These are phyloP conservation scores for Suillus discolor DNA, from an alignment of 768 basidiomycete species.

Conservation along the genomic window DNA sequence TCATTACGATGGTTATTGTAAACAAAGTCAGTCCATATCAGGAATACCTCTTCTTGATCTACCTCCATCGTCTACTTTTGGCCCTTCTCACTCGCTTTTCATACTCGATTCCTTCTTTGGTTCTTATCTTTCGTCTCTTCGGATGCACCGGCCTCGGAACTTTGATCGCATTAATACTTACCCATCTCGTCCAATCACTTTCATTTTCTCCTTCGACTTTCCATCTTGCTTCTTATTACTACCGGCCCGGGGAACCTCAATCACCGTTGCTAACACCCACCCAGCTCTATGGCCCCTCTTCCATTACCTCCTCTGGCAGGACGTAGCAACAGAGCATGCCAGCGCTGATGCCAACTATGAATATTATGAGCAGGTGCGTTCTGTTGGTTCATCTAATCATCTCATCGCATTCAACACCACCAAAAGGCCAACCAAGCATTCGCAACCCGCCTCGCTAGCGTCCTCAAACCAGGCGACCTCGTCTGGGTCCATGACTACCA, in stretches of 20 bases:
- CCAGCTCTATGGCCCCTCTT: slow-evolving; percentile 95
- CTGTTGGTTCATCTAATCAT: neutral
- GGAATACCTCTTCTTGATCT: slow-evolving; percentile 8
- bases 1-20: slow-evolving; percentile 98
- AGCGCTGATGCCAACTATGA: slow-evolving; percentile 81
- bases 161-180: neutral
- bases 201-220: slow-evolving; percentile 3
- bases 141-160: neutral
- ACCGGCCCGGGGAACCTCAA: neutral
- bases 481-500: slow-evolving; percentile 98
- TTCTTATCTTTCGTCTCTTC: neutral
- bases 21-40: slow-evolving; percentile 72
- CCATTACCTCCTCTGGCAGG: slow-evolving; percentile 98
- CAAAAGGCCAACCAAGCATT: slow-evolving; percentile 80
- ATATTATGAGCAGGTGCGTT: slow-evolving; percentile 29
- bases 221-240: slow-evolving; percentile 1
- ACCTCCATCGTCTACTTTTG: neutral
- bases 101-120: neutral
- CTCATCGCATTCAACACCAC: neutral
- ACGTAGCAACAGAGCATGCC: slow-evolving; percentile 87
- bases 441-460: slow-evolving; percentile 68
- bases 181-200: neutral
- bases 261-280: neutral
- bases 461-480: slow-evolving; percentile 88
- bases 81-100: neutral